Conservation (phyloP, 1,284 basidiomycete species). For the Cryptococcus sp. region DNA sequence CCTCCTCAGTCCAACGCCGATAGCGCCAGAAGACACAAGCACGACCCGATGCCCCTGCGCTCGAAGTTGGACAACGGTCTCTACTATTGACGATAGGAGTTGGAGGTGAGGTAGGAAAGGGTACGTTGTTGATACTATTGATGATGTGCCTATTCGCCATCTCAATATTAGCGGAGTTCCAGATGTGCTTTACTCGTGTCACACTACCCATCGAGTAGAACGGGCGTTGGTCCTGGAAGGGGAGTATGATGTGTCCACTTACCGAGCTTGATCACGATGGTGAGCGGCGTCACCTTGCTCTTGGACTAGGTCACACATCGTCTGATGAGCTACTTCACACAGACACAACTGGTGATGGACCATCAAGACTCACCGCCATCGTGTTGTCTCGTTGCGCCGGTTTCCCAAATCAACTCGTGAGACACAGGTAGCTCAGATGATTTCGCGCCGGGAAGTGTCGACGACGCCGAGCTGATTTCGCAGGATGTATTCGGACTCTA, state of each 20-base stretch:
- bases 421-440: too few species aligned
- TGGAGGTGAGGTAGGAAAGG: conserved; percentile 83
- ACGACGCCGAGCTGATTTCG: too few species aligned
- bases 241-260: conserved; percentile 24
- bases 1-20: conserved; percentile 87
- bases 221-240: neutral
- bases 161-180: neutral
- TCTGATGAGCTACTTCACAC: conserved; percentile 23
- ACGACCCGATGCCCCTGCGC: conserved; percentile 87
- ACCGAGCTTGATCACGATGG: conserved; percentile 87
- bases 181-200: neutral
- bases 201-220: too few species aligned
- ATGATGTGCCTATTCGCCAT: conserved; percentile 72
- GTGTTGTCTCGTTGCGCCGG: neutral
- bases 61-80: conserved; percentile 80
- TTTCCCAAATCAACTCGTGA: neutral
- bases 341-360: neutral
- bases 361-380: neutral
- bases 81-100: conserved; percentile 86
- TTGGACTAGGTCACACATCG: conserved; percentile 15
- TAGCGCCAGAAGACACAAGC: conserved; percentile 93
- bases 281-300: conserved; percentile 47
- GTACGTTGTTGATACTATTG: conserved; percentile 86
- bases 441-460: too few species aligned
- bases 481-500: too few species aligned